A percentile compares a stretch with the other conserved stretches of the same genome.
Conservation (phyloP, 306 rosid species). For the Begonia peltatifolia region DNA sequence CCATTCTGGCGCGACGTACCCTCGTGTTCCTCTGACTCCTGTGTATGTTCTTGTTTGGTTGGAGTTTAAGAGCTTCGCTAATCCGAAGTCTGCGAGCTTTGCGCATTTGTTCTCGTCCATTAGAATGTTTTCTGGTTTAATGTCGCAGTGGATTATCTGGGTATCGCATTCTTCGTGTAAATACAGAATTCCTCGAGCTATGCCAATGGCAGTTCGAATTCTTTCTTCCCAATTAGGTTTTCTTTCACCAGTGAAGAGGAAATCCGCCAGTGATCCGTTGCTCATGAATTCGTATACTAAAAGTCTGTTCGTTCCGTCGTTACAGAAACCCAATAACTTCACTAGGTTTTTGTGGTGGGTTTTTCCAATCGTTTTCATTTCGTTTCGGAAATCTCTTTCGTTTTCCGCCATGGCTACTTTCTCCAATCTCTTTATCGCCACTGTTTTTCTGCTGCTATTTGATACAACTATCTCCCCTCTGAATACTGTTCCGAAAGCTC, state of each 20-base stretch:
- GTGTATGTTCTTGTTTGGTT: constrained; percentile 22
- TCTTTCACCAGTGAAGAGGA: constrained; percentile 9
- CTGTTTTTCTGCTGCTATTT: constrained; percentile 1
- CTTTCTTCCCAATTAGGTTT: constrained; percentile 20
- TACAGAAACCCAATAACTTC: constrained; percentile 20
- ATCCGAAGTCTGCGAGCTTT: constrained; percentile 23
- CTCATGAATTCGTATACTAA: constrained; percentile 26
- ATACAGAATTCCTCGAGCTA: constrained; percentile 21
- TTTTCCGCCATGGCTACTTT: constrained; percentile 5
- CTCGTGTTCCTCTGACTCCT: constrained; percentile 23
- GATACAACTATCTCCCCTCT: constrained; percentile 10
- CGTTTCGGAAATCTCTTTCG: constrained; percentile 13
- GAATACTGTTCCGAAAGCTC: constrained; percentile 24
- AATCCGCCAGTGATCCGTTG: constrained; percentile 19
- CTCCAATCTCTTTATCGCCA: constrained; percentile 19
- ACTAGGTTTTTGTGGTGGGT: constrained; percentile 18
- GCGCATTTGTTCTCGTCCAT: constrained; percentile 16
- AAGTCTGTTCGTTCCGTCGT: constrained; percentile 17
- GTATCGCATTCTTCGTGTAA: constrained; percentile 30
- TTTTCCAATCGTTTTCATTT: constrained; percentile 12
- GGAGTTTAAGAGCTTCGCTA: constrained; percentile 20
- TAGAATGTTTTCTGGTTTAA: constrained; percentile 25
- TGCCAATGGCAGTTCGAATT: constrained; percentile 6
- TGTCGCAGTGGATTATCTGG: constrained; percentile 31
- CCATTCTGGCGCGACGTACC: constrained; percentile 29